Conservation (phyloP, 768 basidiomycete species). For the Myochromella boudieri region DNA sequence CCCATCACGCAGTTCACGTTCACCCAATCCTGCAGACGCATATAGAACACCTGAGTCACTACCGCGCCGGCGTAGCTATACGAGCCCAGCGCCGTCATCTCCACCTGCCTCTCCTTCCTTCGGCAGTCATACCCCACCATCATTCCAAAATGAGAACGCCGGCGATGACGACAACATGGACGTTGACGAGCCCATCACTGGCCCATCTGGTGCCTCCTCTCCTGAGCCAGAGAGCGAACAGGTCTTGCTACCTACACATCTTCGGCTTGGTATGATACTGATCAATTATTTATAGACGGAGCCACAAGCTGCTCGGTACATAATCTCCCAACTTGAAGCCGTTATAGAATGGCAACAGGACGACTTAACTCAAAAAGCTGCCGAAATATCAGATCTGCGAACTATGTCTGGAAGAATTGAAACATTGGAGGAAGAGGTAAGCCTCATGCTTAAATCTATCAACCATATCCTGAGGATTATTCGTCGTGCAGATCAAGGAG, state of each 20-base stretch:
- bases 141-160: background rate
- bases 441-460: too few species aligned
- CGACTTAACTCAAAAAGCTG: too few species aligned
- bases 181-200: slow-evolving; percentile 1
- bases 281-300: too few species aligned
- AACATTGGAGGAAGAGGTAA: too few species aligned
- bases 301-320: too few species aligned
- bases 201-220: background rate
- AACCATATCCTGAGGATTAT: too few species aligned
- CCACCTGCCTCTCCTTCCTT: slow-evolving; percentile 6
- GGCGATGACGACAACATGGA: slow-evolving; percentile 4
- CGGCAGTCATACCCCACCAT: background rate
- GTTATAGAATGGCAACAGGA: too few species aligned
- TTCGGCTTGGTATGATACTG: too few species aligned
- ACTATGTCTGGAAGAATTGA: too few species aligned
- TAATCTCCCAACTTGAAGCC: too few species aligned
- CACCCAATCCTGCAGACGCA: slow-evolving; percentile 1
- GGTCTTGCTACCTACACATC: background rate
- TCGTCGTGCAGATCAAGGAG: too few species aligned
- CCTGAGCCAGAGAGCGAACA: background rate
- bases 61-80: slow-evolving; percentile 1
- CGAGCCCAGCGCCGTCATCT: background rate
- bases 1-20: background rate
- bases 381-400: too few species aligned
- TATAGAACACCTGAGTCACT: slow-evolving; percentile 9